Percentiles rank a stretch among this genome's conserved stretches.
These are phyloP conservation scores for Capronia coronata DNA, from an alignment of 2,329 filamentous ascomycete species.

Conservation along the genomic window DNA sequence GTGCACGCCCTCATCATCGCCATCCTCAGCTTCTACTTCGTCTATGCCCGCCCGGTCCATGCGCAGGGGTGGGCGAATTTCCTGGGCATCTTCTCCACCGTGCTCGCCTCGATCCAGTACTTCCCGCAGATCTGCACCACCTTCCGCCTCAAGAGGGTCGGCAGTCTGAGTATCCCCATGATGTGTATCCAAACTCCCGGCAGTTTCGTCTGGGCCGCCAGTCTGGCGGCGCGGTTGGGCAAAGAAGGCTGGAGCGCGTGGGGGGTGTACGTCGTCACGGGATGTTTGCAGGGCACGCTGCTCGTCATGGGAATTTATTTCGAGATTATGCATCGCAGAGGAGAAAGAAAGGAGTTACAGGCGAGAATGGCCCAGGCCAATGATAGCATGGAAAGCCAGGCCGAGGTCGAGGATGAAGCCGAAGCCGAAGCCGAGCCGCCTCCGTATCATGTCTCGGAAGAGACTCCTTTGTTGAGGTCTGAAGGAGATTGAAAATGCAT, in stretches of 20 bases:
- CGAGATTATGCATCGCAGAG: slow-evolving; percentile 27
- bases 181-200: slow-evolving; percentile 98
- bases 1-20: slow-evolving; percentile 67
- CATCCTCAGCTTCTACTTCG: slow-evolving; percentile 55
- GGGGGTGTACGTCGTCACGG: slow-evolving; percentile 84
- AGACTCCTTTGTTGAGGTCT: slow-evolving; percentile 3
- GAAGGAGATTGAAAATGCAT: neutral
- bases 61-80: slow-evolving; percentile 77
- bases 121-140: slow-evolving; percentile 93
- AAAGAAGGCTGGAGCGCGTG: slow-evolving; percentile 88
- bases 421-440: neutral
- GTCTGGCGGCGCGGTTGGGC: slow-evolving; percentile 72
- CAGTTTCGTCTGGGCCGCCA: slow-evolving; percentile 80
- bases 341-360: slow-evolving; percentile 21
- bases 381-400: neutral
- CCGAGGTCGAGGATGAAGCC: neutral
- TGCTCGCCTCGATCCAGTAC: slow-evolving; percentile 82
- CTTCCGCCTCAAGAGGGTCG: slow-evolving; percentile 74
- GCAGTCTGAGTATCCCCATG: slow-evolving; percentile 90
- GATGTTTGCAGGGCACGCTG: slow-evolving; percentile 72
- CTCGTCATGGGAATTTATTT: slow-evolving; percentile 76
- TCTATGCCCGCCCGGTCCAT: slow-evolving; percentile 54
- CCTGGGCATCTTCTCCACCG: slow-evolving; percentile 70
- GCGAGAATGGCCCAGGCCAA: slow-evolving; percentile 16
- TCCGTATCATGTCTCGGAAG: neutral